These are phyloP conservation scores for Beverwykella pulmonaria DNA, from an alignment of 495 filamentous ascomycete species.

Conservation along the genomic window DNA sequence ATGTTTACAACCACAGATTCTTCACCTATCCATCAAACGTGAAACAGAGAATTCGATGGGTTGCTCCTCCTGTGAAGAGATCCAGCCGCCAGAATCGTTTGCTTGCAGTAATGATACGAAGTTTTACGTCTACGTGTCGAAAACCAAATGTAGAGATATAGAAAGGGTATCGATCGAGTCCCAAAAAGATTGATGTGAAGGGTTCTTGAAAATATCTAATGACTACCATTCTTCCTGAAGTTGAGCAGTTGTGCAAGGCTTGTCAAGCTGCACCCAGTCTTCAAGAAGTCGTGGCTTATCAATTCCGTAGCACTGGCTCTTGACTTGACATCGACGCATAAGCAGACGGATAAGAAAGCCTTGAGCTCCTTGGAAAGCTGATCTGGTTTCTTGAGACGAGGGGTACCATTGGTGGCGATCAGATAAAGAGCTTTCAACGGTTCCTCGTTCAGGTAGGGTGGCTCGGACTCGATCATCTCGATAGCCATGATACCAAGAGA, in stretches of 20 bases:
- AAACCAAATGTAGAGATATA: neutral
- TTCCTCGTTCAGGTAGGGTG: constrained; percentile 96
- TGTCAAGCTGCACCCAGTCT: constrained; percentile 74
- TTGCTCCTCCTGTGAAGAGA: neutral
- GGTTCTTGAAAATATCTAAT: constrained; percentile 28
- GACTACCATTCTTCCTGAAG: constrained; percentile 60
- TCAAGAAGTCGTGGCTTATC: constrained; percentile 75
- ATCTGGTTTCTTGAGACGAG: constrained; percentile 94
- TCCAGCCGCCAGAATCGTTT: neutral
- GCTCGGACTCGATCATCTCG: constrained; percentile 99
- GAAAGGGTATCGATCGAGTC: constrained; percentile 18
- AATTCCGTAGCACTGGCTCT: constrained; percentile 89
- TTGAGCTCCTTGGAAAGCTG: constrained; percentile 96
- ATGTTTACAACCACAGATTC: neutral
- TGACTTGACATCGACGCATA: constrained; percentile 94
- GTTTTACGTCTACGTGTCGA: neutral
- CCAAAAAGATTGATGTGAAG: neutral
- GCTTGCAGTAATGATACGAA: neutral
- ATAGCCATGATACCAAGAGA: constrained; percentile 99
- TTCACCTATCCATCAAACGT: neutral
- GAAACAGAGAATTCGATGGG: neutral
- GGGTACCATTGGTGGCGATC: constrained; percentile 97
- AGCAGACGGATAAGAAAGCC: constrained; percentile 89
- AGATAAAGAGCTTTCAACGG: constrained; percentile 95
- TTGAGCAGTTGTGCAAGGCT: constrained; percentile 84